Evolutionary conservation across 2,329 filamentous ascomycete species (phyloP).

Genomic region (Dendrostoma leiphaemia): DNA sequence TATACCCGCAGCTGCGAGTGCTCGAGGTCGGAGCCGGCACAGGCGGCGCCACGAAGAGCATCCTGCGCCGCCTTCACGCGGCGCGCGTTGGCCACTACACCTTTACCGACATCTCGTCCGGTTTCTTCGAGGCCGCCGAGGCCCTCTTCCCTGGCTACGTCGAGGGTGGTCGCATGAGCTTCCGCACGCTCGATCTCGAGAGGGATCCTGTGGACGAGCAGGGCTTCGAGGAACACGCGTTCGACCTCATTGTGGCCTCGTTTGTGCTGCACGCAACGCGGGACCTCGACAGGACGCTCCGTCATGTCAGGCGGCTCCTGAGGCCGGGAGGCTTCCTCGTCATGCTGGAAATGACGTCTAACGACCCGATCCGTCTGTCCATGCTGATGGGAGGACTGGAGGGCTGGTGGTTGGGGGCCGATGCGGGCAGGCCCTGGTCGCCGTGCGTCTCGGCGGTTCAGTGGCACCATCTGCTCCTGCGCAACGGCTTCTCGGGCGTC

Average conservation of each 20-base stretch:
- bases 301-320: constrained; percentile 26
- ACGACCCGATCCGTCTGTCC: constrained; percentile 10
- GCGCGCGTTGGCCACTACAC: constrained; percentile 37
- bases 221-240: constrained; percentile 27
- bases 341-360: constrained; percentile 35
- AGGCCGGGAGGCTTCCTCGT: constrained; percentile 37
- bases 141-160: constrained; percentile 23
- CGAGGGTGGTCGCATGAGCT: constrained; percentile 2
- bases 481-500: background rate
- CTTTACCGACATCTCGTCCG: constrained; percentile 40
- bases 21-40: constrained; percentile 8
- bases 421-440: background rate
- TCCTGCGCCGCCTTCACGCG: constrained; percentile 30
- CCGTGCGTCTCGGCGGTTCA: background rate
- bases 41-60: constrained; percentile 26
- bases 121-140: constrained; percentile 31
- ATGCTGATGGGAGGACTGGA: constrained; percentile 26
- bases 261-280: constrained; percentile 28
- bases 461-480: background rate
- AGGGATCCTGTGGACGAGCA: constrained; percentile 25
- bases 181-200: constrained; percentile 27
- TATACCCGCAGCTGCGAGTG: background rate
- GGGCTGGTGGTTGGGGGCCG: constrained; percentile 26
- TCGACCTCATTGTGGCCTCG: constrained; percentile 31
- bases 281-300: constrained; percentile 21